phyloP scores from a whole-genome alignment of 495 filamentous ascomycete species.

The Antarctomyces pellizariae region DNA sequence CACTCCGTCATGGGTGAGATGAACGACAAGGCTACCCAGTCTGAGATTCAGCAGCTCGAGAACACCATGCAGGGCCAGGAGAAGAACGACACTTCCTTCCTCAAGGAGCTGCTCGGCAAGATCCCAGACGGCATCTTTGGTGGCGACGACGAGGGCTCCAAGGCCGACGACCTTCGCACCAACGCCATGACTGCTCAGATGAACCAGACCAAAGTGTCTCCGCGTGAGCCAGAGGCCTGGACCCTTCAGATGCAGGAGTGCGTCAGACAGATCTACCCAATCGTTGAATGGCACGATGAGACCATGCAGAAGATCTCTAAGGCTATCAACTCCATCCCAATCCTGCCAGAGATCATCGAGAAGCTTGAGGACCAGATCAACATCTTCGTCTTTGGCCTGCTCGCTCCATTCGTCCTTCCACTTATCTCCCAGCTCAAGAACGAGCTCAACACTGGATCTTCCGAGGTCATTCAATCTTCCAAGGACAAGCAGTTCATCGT shows the following conservation, averaged over 20 bases:
- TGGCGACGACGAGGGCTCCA: slow-evolving; percentile 37
- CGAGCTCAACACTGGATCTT: slow-evolving; percentile 63
- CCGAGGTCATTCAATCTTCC: slow-evolving; percentile 62
- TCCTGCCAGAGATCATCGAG: slow-evolving; percentile 56
- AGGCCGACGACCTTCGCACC: slow-evolving; percentile 38
- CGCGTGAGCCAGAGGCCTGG: slow-evolving; percentile 54
- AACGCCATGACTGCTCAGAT: slow-evolving; percentile 47
- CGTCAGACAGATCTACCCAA: slow-evolving; percentile 55
- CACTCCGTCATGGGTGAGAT: slow-evolving; percentile 80
- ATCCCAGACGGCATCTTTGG: slow-evolving; percentile 58
- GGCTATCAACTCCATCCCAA: slow-evolving; percentile 56
- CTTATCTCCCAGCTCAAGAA: slow-evolving; percentile 66
- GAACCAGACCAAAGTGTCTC: slow-evolving; percentile 37
- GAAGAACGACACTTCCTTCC: slow-evolving; percentile 31
- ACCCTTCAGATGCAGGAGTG: slow-evolving; percentile 39
- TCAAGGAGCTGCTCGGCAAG: slow-evolving; percentile 53
- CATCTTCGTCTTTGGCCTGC: slow-evolving; percentile 62
- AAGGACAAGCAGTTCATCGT: slow-evolving; percentile 62
- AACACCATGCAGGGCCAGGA: slow-evolving; percentile 39
- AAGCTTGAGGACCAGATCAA: slow-evolving; percentile 58
- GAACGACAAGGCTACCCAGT: slow-evolving; percentile 70
- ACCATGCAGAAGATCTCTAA: slow-evolving; percentile 55
- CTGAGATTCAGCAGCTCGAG: slow-evolving; percentile 64
- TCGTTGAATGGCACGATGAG: slow-evolving; percentile 72
- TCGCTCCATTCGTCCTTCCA: slow-evolving; percentile 69